Conservation (phyloP, 2,329 filamentous ascomycete species). For the Cercospora brassicicola region DNA sequence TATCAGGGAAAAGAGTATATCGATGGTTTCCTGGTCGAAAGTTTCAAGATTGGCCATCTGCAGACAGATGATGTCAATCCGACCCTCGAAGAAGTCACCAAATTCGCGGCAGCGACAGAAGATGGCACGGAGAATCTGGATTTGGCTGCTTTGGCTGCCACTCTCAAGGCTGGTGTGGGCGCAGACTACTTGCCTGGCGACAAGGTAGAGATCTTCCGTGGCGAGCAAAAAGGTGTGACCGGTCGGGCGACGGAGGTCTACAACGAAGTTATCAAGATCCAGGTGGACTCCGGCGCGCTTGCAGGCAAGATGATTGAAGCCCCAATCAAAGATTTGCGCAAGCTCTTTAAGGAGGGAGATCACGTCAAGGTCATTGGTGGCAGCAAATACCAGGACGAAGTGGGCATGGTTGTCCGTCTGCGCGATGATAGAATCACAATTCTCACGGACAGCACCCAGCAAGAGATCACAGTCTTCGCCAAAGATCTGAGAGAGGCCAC, state of each 20-base stretch:
- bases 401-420: constrained; percentile 95
- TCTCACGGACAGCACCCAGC: constrained; percentile 86
- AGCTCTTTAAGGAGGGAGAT: constrained; percentile 88
- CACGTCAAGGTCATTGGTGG: constrained; percentile 98
- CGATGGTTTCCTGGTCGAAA: constrained; percentile 90
- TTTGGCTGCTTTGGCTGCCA: constrained; percentile 84
- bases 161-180: constrained; percentile 78
- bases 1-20: constrained; percentile 89
- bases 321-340: constrained; percentile 85
- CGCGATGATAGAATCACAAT: constrained; percentile 89
- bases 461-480: constrained; percentile 95
- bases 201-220: constrained; percentile 92
- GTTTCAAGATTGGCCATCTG: constrained; percentile 84
- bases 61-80: constrained; percentile 89
- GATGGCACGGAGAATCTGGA: constrained; percentile 94
- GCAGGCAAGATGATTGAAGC: constrained; percentile 85
- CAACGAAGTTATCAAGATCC: constrained; percentile 86
- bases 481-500: constrained; percentile 92
- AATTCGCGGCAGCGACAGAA: constrained; percentile 81
- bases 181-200: constrained; percentile 89
- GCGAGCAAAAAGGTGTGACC: constrained; percentile 88
- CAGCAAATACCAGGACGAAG: constrained; percentile 89
- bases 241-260: constrained; percentile 84
- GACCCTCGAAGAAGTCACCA: constrained; percentile 91
- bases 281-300: constrained; percentile 79